These are phyloP conservation scores for Bryoerythrophyllum caledonicum DNA, from an alignment of 225 moss, liverwort and hornwort genomes.

Conservation along the genomic window DNA sequence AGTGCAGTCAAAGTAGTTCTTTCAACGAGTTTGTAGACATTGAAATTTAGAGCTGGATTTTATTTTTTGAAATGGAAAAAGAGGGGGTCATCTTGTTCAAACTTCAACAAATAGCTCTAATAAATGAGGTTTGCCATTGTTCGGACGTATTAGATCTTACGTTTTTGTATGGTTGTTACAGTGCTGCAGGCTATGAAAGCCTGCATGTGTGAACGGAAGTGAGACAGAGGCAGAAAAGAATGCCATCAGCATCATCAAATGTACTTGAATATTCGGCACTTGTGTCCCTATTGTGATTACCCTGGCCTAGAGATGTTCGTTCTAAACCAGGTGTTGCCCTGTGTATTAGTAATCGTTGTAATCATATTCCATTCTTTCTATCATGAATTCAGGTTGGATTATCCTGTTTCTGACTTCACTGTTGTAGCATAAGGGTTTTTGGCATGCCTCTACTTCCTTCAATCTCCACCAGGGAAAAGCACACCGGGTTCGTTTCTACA, in stretches of 20 bases:
- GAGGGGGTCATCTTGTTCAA: no score
- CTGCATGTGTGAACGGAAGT: background rate
- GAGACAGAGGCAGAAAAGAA: background rate
- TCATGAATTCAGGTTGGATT: background rate
- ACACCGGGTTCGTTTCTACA: no score
- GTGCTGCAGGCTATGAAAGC: background rate
- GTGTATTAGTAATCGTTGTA: background rate
- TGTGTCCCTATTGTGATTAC: background rate
- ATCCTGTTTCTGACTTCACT: background rate
- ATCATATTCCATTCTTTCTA: background rate
- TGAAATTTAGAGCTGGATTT: no score
- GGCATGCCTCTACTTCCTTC: background rate
- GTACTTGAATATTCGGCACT: background rate
- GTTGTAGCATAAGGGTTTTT: background rate
- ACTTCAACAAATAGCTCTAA: no score
- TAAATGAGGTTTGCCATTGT: background rate
- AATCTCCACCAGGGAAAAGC: background rate
- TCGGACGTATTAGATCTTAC: background rate
- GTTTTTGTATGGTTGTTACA: conserved; percentile 1
- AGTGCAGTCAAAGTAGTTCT: no score
- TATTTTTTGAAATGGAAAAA: no score
- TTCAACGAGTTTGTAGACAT: no score
- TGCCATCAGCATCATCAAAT: background rate
- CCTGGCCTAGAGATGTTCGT: background rate
- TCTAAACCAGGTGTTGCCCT: background rate